phyloP scores from a whole-genome alignment of 1,139 yeast genomes.

The Scheffersomyces titani region DNA sequence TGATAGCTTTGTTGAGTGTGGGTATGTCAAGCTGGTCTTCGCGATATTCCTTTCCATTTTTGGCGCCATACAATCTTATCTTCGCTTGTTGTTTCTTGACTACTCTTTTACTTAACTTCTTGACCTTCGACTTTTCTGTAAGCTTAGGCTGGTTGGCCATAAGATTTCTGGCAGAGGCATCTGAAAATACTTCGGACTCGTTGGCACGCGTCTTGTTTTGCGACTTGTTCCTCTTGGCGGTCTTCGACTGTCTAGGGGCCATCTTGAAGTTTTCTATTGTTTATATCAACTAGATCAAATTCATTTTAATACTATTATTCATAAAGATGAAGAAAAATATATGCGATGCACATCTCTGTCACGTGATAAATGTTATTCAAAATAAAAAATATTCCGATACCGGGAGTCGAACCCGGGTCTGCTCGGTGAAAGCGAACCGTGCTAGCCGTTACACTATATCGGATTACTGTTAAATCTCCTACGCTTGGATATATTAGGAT shows the following conservation, averaged over 20 bases:
- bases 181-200: constrained; percentile 66
- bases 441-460: constrained; percentile 78
- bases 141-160: constrained; percentile 62
- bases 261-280: constrained; percentile 17
- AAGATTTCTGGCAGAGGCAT: constrained; percentile 65
- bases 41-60: constrained; percentile 63
- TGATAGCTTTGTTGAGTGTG: constrained; percentile 73
- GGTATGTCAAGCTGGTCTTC: constrained; percentile 84
- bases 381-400: constrained; percentile 48
- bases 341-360: constrained; percentile 3
- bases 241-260: constrained; percentile 61
- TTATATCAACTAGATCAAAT: background rate
- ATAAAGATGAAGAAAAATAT: background rate
- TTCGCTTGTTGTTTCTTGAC: constrained; percentile 68
- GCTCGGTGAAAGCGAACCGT: constrained; percentile 79
- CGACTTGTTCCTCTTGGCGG: constrained; percentile 54
- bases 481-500: background rate
- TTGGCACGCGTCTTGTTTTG: constrained; percentile 59
- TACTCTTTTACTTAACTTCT: constrained; percentile 50
- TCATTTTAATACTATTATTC: no score
- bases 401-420: constrained; percentile 80
- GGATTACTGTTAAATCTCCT: constrained; percentile 28
- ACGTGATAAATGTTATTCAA: background rate
- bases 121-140: constrained; percentile 59
- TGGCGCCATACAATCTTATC: constrained; percentile 68